Evolutionary conservation across 2,329 filamentous ascomycete species (phyloP).

Genomic region (Colletotrichum theobromicola): DNA sequence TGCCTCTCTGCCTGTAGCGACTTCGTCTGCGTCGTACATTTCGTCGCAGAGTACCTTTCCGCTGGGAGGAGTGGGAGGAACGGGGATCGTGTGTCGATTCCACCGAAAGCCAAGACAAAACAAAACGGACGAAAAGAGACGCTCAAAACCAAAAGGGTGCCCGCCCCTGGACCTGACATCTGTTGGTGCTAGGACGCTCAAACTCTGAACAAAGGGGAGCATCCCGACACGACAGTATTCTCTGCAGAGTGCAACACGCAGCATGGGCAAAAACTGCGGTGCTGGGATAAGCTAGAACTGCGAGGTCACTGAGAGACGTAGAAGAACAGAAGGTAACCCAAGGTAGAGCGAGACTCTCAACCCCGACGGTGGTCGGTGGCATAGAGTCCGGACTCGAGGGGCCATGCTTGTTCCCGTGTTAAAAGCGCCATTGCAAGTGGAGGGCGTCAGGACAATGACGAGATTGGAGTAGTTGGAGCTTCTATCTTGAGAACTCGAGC

Average conservation of each 20-base stretch:
- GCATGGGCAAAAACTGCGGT: neutral
- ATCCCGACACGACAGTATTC: neutral
- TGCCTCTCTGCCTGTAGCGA: neutral
- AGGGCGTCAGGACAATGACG: conserved; percentile 2
- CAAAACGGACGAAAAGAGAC: conserved; percentile 20
- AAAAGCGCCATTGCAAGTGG: neutral
- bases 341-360: neutral
- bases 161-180: neutral
- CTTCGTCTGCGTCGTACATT: neutral
- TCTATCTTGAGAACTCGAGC: conserved; percentile 16
- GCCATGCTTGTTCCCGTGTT: conserved; percentile 13
- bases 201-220: neutral
- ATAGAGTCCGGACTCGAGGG: neutral
- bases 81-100: neutral
- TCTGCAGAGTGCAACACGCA: neutral
- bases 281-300: neutral
- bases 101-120: conserved; percentile 17
- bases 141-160: neutral
- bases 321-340: neutral
- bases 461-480: conserved; percentile 4
- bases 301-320: neutral
- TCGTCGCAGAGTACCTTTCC: conserved; percentile 2
- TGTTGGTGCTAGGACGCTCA: neutral
- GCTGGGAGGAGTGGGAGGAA: conserved; percentile 20
- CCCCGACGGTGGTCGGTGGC: neutral